phyloP scores from a whole-genome alignment of 805 yeast genomes.

The Blastobotrys chiropterorum region DNA sequence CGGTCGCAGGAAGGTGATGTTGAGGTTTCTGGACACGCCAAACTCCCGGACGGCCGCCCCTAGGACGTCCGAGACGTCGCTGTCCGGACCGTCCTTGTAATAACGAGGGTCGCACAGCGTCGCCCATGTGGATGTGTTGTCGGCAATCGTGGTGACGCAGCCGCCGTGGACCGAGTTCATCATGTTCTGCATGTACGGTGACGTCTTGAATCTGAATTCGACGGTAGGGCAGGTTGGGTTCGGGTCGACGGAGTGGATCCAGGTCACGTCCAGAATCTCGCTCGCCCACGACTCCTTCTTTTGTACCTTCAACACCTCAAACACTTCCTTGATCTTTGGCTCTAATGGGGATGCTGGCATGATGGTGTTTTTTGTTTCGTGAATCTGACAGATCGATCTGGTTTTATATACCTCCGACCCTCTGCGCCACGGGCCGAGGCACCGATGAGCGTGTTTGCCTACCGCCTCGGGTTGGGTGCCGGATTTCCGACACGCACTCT shows the following conservation, averaged over 20 bases:
- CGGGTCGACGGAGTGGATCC: not conserved
- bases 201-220: slow-evolving; percentile 1
- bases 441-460: too few species aligned
- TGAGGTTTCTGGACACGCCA: slow-evolving; percentile 27
- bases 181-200: slow-evolving; percentile 2
- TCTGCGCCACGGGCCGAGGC: too few species aligned
- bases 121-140: slow-evolving; percentile 22
- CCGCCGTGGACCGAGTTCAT: slow-evolving; percentile 29
- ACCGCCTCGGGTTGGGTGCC: too few species aligned
- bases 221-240: not conserved
- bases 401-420: too few species aligned
- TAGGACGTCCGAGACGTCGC: slow-evolving; percentile 12
- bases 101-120: slow-evolving; percentile 21
- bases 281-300: not conserved
- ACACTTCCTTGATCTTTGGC: not conserved
- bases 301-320: not conserved
- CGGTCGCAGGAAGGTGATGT: slow-evolving; percentile 26
- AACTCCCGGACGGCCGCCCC: slow-evolving; percentile 11
- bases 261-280: not conserved
- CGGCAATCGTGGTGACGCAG: slow-evolving; percentile 27
- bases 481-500: too few species aligned
- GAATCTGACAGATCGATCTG: not conserved
- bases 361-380: not conserved
- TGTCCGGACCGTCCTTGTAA: slow-evolving; percentile 17
- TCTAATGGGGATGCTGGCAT: too few species aligned